These are phyloP conservation scores for Chalaropsis ovoidea DNA, from an alignment of 2,329 filamentous ascomycete species.

Conservation along the genomic window DNA sequence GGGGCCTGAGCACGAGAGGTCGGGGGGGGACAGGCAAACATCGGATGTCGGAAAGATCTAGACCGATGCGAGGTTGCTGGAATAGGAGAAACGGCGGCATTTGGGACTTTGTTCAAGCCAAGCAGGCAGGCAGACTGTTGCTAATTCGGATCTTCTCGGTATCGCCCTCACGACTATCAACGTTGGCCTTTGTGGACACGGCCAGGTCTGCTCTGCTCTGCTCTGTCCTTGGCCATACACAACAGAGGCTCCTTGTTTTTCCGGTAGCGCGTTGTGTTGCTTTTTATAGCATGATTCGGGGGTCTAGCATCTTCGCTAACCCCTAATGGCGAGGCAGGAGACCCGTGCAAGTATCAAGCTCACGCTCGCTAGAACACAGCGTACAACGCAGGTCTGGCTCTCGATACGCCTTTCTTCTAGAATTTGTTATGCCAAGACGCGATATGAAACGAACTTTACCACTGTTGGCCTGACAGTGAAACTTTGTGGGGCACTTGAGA, in stretches of 20 bases:
- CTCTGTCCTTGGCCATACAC: too few species aligned
- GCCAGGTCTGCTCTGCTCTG: too few species aligned
- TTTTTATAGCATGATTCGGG: neutral
- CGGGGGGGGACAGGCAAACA: neutral
- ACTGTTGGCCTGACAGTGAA: neutral
- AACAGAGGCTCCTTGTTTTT: too few species aligned
- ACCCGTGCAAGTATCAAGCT: neutral
- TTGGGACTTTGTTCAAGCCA: neutral
- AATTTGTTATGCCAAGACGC: neutral
- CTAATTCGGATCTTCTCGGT: neutral
- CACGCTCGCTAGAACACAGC: neutral
- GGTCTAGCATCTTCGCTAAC: neutral
- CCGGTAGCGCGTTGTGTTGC: too few species aligned
- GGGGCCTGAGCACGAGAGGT: neutral
- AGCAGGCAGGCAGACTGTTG: neutral
- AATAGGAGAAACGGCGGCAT: neutral
- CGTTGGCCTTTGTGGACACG: too few species aligned
- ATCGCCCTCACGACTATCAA: too few species aligned
- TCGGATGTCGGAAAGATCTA: neutral
- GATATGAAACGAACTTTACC: neutral
- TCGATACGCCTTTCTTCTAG: neutral
- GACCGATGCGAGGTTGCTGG: neutral
- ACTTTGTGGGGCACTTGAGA: neutral
- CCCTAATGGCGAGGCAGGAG: neutral
- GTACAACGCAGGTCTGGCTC: neutral